Conservation (phyloP, 441 rosid species). For the Brassica balearica region DNA sequence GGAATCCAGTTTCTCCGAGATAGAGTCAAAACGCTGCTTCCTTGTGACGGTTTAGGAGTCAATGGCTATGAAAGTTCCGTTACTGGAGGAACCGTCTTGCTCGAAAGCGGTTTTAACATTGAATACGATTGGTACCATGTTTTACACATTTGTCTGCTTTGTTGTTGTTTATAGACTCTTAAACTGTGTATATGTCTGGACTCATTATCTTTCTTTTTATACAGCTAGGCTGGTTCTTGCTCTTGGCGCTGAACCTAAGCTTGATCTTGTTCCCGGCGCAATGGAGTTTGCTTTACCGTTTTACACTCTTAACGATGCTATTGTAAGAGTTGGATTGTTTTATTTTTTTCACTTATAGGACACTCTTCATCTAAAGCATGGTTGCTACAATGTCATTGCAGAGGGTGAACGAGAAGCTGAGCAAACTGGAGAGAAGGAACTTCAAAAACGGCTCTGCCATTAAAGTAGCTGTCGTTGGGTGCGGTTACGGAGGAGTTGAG, state of each 20-base stretch:
- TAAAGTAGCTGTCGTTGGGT: constrained; percentile 83
- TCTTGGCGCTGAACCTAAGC: constrained; percentile 92
- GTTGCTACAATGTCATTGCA: constrained; percentile 49
- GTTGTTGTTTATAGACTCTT: constrained; percentile 13
- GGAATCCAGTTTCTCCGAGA: constrained; percentile 78
- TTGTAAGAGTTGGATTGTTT: constrained; percentile 53
- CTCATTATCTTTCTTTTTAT: constrained; percentile 52
- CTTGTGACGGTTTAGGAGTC: constrained; percentile 66
- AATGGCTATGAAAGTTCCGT: constrained; percentile 54
- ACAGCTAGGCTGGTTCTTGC: constrained; percentile 99
- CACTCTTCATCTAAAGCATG: not conserved
- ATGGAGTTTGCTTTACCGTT: constrained; percentile 87
- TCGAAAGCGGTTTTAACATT: constrained; percentile 77
- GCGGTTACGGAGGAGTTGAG: constrained; percentile 96
- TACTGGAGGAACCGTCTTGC: constrained; percentile 82
- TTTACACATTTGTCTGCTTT: constrained; percentile 8
- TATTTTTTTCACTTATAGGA: not conserved
- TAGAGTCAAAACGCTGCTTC: constrained; percentile 73
- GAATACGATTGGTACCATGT: constrained; percentile 91
- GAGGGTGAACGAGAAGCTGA: constrained; percentile 73
- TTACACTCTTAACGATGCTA: constrained; percentile 86
- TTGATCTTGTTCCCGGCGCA: constrained; percentile 89
- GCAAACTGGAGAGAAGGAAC: constrained; percentile 69
- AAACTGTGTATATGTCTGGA: constrained; percentile 17
- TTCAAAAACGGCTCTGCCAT: constrained; percentile 65